These are phyloP conservation scores for Suhomyces coccinellae DNA, from an alignment of 1,139 yeast species.

Conservation along the genomic window DNA sequence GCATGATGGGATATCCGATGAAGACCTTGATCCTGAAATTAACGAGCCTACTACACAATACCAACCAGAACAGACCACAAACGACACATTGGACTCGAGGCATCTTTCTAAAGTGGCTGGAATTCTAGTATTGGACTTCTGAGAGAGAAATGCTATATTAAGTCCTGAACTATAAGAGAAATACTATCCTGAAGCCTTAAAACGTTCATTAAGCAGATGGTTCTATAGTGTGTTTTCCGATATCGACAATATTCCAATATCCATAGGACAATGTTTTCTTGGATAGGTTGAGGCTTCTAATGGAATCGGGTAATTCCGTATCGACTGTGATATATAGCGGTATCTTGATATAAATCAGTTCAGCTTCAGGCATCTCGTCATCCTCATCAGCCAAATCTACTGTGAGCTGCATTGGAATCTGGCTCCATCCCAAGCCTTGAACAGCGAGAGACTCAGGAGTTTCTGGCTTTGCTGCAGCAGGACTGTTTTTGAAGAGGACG, in stretches of 20 bases:
- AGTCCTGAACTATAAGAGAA: not conserved
- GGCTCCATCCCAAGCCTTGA: constrained; percentile 36
- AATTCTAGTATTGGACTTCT: constrained; percentile 56
- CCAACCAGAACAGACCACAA: constrained; percentile 20
- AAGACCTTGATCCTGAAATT: constrained; percentile 17
- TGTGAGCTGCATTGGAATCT: constrained; percentile 29
- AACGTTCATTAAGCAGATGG: too few relatives aligned
- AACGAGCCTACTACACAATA: constrained; percentile 23
- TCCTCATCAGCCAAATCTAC: constrained; percentile 10
- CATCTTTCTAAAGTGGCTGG: constrained; percentile 58
- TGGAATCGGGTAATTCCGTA: constrained; percentile 26
- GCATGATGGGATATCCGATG: constrained; percentile 12
- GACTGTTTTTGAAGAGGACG: constrained; percentile 10
- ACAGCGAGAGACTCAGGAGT: constrained; percentile 26
- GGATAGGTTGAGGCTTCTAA: constrained; percentile 20
- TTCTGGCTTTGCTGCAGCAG: constrained; percentile 12
- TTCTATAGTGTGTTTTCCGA: constrained; percentile 16
- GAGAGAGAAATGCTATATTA: not conserved
- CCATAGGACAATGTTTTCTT: constrained; percentile 29
- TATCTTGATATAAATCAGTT: constrained; percentile 16
- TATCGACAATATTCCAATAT: constrained; percentile 34
- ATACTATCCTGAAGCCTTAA: too few relatives aligned
- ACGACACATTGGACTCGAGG: constrained; percentile 49
- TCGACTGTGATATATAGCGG: constrained; percentile 34
- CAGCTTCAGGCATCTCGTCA: not conserved